Percentiles rank a stretch among this genome's conserved stretches.
Evolutionary conservation across 352 stramenopile species (phyloP).

Genomic region (Plasmopara muralis): DNA sequence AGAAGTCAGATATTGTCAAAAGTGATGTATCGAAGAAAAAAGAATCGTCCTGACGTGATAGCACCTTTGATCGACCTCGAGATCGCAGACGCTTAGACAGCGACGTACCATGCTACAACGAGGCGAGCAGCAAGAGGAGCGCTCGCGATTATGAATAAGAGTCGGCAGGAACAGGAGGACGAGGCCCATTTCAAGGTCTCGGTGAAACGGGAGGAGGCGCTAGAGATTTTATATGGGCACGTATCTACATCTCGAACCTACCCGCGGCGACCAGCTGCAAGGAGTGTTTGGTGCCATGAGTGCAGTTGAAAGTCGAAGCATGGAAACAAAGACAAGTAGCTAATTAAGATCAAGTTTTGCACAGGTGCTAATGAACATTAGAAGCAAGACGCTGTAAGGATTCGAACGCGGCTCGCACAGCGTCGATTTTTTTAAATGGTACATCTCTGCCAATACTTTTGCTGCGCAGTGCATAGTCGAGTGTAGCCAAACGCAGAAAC

Average conservation of each 20-base stretch:
- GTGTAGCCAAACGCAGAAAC: conserved; percentile 2
- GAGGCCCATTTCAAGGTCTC: conserved; percentile 29
- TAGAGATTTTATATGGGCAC: conserved; percentile 75
- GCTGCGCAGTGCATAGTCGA: not conserved
- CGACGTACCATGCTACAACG: conserved; percentile 25
- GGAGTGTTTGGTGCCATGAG: conserved; percentile 83
- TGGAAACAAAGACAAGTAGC: conserved; percentile 85
- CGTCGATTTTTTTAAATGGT: conserved; percentile 81
- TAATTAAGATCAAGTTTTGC: conserved; percentile 88
- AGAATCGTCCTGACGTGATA: conserved; percentile 28
- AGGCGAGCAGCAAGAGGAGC: conserved; percentile 20
- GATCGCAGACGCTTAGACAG: conserved; percentile 25
- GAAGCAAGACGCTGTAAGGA: conserved; percentile 86
- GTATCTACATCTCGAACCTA: conserved; percentile 86
- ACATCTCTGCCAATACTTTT: conserved; percentile 11
- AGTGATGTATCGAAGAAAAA: conserved; percentile 23
- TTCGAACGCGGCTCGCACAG: conserved; percentile 69
- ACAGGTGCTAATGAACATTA: conserved; percentile 54
- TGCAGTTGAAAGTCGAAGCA: conserved; percentile 82
- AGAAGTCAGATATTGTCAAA: too few species aligned
- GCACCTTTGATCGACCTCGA: conserved; percentile 22
- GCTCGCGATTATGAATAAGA: conserved; percentile 18
- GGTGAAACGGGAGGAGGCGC: conserved; percentile 69
- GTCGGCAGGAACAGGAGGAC: conserved; percentile 11
- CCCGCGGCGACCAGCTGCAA: conserved; percentile 67